These are phyloP conservation scores for Sclerotinia minor DNA, from an alignment of 2,329 filamentous ascomycete genomes.

Conservation along the genomic window DNA sequence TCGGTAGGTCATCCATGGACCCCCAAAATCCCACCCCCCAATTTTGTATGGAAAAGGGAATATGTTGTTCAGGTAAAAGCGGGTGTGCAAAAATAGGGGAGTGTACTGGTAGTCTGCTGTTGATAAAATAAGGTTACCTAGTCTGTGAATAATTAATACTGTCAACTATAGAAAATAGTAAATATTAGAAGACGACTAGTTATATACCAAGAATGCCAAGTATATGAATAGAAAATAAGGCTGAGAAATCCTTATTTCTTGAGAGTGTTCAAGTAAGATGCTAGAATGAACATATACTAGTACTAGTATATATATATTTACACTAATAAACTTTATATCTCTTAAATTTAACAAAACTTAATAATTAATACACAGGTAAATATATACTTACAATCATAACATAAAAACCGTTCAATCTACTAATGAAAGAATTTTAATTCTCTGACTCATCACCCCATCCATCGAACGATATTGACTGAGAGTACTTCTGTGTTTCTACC, in stretches of 20 bases:
- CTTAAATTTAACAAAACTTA: too few species aligned
- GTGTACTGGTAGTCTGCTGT: background rate
- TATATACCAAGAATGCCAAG: background rate
- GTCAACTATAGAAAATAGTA: too few species aligned
- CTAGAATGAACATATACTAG: too few species aligned
- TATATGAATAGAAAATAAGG: background rate
- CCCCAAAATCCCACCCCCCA: background rate
- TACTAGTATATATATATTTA: background rate
- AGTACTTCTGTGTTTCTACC: too few species aligned
- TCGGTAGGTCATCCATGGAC: conserved; percentile 1
- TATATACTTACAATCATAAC: too few species aligned
- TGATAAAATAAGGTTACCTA: background rate
- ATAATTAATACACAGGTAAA: too few species aligned
- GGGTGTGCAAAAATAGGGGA: background rate
- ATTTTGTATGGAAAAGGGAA: background rate
- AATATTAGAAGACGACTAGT: background rate
- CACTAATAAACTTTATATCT: too few species aligned
- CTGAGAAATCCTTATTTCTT: background rate
- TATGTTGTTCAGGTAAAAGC: background rate
- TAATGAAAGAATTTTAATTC: too few species aligned
- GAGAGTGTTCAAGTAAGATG: background rate
- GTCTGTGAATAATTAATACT: background rate
- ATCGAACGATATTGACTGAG: too few species aligned
- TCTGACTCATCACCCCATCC: too few species aligned
- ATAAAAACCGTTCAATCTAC: too few species aligned